Conservation (phyloP, 257 asterid genomes). For the Nicotiana attenuata region DNA sequence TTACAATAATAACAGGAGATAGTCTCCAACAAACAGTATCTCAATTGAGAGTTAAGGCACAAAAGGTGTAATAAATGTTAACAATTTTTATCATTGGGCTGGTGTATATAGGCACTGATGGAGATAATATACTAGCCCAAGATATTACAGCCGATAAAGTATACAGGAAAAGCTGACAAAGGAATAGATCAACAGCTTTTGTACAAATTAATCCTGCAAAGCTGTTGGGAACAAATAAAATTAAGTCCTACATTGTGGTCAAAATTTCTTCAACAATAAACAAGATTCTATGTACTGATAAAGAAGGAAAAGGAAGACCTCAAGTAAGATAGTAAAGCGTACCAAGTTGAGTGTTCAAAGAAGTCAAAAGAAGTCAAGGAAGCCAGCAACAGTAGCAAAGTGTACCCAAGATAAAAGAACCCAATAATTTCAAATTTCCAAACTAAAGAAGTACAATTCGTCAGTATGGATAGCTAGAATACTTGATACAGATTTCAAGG, state of each 20-base stretch:
- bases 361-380: background rate
- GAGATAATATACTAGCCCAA: background rate
- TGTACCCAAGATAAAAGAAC: background rate
- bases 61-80: background rate
- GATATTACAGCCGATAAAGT: background rate
- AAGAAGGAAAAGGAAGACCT: background rate
- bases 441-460: background rate
- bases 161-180: background rate
- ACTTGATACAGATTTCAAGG: background rate
- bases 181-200: background rate
- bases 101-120: background rate
- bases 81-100: background rate
- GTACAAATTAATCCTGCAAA: background rate
- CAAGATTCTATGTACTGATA: background rate
- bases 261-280: background rate
- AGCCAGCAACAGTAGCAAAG: background rate
- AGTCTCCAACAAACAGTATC: background rate
- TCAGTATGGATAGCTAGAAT: background rate
- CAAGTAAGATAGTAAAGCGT: background rate
- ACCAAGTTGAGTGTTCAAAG: conserved; percentile 2
- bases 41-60: background rate
- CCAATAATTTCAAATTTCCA: conserved; percentile 1
- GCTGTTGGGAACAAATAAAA: background rate
- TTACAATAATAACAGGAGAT: background rate
- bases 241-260: background rate